Evolutionary conservation across 1,284 basidiomycete species (phyloP).

Genomic region (Cronartium quercuum): DNA sequence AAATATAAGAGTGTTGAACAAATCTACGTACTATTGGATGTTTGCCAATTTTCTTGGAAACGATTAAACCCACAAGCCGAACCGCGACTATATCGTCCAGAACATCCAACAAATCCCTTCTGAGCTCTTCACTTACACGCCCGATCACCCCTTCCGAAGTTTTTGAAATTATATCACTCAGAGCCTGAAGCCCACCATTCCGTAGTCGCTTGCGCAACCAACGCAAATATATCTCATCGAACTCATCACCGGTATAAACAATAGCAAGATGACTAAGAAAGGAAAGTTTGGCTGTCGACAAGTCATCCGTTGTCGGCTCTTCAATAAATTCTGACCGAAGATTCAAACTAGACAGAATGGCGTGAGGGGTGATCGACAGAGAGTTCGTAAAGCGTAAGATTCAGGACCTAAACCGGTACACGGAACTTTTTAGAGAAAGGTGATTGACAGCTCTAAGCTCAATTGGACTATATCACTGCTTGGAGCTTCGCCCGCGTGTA

Average conservation of each 20-base stretch:
- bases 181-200: slow-evolving; percentile 17
- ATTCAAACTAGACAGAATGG: slow-evolving; percentile 1
- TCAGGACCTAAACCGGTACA: neutral
- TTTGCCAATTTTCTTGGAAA: slow-evolving; percentile 17
- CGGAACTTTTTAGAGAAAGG: neutral
- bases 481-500: too few relatives aligned
- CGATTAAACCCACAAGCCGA: slow-evolving; percentile 26
- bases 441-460: neutral
- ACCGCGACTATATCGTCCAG: slow-evolving; percentile 21
- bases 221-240: slow-evolving; percentile 1
- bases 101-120: neutral
- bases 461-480: neutral
- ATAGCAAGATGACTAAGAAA: slow-evolving; percentile 12
- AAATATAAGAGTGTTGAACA: neutral
- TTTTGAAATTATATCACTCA: slow-evolving; percentile 4
- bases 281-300: slow-evolving; percentile 3
- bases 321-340: slow-evolving; percentile 1
- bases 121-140: neutral
- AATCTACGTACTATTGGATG: slow-evolving; percentile 9
- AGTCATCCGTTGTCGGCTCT: slow-evolving; percentile 9
- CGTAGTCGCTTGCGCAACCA: slow-evolving; percentile 19
- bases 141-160: slow-evolving; percentile 11
- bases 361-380: neutral
- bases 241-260: slow-evolving; percentile 9
- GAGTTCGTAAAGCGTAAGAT: neutral